Conservation (phyloP, 768 basidiomycete species). For the Leucocoprinus birnbaumii region DNA sequence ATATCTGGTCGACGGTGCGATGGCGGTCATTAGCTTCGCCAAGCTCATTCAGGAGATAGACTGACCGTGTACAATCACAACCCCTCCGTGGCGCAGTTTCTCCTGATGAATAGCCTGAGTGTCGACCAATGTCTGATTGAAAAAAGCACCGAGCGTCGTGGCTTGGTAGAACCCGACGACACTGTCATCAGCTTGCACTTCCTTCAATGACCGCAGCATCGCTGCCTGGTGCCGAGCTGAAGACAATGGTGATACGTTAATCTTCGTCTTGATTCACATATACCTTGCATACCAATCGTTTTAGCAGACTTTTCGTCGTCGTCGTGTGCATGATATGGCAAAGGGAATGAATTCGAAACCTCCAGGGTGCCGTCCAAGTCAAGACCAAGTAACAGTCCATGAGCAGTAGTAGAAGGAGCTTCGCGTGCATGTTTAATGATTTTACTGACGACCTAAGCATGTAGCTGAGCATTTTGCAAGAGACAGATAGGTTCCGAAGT, state of each 20-base stretch:
- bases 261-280: neutral
- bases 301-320: slow-evolving; percentile 85
- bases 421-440: slow-evolving; percentile 92
- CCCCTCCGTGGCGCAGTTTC: slow-evolving; percentile 79
- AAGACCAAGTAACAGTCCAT: slow-evolving; percentile 86
- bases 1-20: slow-evolving; percentile 48
- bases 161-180: slow-evolving; percentile 95
- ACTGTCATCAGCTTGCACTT: slow-evolving; percentile 89
- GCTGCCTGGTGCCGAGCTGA: slow-evolving; percentile 78
- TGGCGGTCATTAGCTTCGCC: slow-evolving; percentile 13
- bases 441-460: slow-evolving; percentile 79
- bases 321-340: slow-evolving; percentile 69
- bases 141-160: slow-evolving; percentile 81
- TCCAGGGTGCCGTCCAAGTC: slow-evolving; percentile 91
- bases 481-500: neutral
- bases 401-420: slow-evolving; percentile 64
- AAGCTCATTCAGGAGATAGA: slow-evolving; percentile 6
- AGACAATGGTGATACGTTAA: slow-evolving; percentile 16
- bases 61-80: slow-evolving; percentile 82
- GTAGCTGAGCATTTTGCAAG: slow-evolving; percentile 1
- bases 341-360: slow-evolving; percentile 86
- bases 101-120: slow-evolving; percentile 85
- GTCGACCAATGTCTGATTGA: slow-evolving; percentile 77
- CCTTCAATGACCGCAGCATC: slow-evolving; percentile 86
- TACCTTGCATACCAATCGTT: slow-evolving; percentile 53